phyloP scores from a whole-genome alignment of 108 stramenopile species.

The Nannochloropsis salina region DNA sequence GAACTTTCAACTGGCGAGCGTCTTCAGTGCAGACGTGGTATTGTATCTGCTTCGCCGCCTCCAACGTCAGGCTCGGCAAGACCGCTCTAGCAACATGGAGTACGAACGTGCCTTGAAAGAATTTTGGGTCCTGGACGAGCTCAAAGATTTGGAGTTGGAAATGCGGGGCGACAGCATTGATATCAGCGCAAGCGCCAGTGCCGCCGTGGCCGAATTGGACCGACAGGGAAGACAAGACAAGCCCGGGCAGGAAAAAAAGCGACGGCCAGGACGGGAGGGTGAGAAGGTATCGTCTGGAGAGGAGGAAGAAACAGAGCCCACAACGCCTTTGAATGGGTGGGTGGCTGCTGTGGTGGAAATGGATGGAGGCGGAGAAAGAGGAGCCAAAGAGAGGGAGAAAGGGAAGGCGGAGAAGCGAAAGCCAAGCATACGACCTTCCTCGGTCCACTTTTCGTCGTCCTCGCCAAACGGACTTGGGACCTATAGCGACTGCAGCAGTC shows the following conservation, averaged over 20 bases:
- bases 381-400: background rate
- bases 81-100: background rate
- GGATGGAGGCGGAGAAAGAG: background rate
- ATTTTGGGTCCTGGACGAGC: conserved; percentile 16
- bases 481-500: background rate
- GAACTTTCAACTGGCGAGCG: conserved; percentile 10
- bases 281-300: background rate
- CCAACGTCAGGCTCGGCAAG: conserved; percentile 13
- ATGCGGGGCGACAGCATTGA: conserved; percentile 4
- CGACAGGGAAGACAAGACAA: background rate
- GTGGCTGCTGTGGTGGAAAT: background rate
- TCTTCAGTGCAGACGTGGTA: conserved; percentile 5
- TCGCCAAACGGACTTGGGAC: background rate
- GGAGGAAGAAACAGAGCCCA: background rate
- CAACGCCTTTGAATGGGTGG: background rate
- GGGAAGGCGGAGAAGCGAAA: background rate
- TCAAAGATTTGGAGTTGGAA: conserved; percentile 6
- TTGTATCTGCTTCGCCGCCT: background rate
- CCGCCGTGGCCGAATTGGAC: background rate
- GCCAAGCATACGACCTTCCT: background rate
- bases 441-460: background rate
- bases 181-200: background rate
- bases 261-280: background rate
- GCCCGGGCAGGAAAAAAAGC: background rate
- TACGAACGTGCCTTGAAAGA: conserved; percentile 14